These are phyloP conservation scores for Clavariopsis aquatica DNA, from an alignment of 495 filamentous ascomycete genomes.

Conservation along the genomic window DNA sequence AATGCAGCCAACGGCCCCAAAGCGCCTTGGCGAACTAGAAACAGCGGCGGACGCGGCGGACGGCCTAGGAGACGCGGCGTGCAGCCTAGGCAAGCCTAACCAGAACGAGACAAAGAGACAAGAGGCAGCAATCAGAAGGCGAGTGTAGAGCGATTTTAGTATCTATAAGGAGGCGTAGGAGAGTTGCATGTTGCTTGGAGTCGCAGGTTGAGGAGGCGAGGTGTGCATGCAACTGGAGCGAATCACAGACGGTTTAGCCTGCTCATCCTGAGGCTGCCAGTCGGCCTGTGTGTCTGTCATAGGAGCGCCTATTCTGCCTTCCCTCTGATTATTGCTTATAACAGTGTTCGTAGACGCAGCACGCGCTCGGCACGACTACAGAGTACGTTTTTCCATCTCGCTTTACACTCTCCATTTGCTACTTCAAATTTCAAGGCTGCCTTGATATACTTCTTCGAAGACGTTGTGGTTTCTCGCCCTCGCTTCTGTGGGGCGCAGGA, in stretches of 20 bases:
- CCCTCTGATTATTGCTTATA: not conserved
- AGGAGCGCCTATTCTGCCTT: no score
- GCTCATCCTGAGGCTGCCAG: not conserved
- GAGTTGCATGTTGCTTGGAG: not conserved
- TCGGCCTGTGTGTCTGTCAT: no score
- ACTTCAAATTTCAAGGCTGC: no score
- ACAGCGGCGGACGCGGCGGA: constrained; percentile 24
- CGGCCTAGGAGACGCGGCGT: not conserved
- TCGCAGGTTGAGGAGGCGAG: no score
- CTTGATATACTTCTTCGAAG: not conserved
- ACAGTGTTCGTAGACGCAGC: not conserved
- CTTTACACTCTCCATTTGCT: no score
- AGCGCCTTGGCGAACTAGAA: constrained; percentile 19
- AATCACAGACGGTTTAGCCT: not conserved
- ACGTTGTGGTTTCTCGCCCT: no score
- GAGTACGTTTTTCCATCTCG: no score
- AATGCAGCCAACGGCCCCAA: constrained; percentile 27
- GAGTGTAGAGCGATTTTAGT: not conserved
- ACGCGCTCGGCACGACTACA: no score
- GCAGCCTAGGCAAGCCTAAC: not conserved
- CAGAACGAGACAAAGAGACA: not conserved
- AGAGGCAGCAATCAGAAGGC: not conserved
- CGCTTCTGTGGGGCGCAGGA: not conserved
- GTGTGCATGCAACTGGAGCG: no score
- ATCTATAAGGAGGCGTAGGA: not conserved